phyloP scores from a whole-genome alignment of 805 yeast species.

The Yarrowia porcina region DNA sequence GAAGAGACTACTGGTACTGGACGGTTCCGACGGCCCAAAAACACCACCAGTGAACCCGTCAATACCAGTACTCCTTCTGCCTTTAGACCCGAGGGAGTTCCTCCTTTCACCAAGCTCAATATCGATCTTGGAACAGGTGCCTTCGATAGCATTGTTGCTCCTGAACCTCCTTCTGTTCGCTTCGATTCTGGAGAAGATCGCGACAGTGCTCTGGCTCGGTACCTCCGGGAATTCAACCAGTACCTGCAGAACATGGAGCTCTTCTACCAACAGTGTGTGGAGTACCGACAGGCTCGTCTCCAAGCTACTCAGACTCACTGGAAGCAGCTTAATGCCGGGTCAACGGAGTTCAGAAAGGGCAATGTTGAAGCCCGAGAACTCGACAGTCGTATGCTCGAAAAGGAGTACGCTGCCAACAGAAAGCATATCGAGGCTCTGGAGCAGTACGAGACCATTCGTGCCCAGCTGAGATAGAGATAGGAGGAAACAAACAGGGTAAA shows the following conservation, averaged over 20 bases:
- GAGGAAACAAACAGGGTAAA: background rate
- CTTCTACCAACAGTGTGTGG: background rate
- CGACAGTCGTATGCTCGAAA: background rate
- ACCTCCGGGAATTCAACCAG: background rate
- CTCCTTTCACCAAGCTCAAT: background rate
- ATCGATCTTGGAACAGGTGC: background rate
- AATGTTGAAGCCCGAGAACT: background rate
- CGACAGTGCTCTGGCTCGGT: background rate
- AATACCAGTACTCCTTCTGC: background rate
- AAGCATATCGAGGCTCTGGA: constrained; percentile 7
- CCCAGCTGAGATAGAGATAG: background rate
- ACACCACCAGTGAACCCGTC: constrained; percentile 11
- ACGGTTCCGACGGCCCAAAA: background rate
- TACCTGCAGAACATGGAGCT: background rate
- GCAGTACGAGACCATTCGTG: background rate
- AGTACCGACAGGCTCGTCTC: background rate
- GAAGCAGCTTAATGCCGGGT: background rate
- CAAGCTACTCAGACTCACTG: background rate
- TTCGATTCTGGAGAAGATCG: background rate
- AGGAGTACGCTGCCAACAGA: background rate
- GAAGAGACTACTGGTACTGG: background rate
- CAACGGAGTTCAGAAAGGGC: background rate
- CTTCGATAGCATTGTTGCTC: background rate
- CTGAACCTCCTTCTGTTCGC: background rate
- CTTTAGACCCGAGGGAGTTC: background rate